Conservation (phyloP, 1,284 basidiomycete genomes). For the Trametes sp. region DNA sequence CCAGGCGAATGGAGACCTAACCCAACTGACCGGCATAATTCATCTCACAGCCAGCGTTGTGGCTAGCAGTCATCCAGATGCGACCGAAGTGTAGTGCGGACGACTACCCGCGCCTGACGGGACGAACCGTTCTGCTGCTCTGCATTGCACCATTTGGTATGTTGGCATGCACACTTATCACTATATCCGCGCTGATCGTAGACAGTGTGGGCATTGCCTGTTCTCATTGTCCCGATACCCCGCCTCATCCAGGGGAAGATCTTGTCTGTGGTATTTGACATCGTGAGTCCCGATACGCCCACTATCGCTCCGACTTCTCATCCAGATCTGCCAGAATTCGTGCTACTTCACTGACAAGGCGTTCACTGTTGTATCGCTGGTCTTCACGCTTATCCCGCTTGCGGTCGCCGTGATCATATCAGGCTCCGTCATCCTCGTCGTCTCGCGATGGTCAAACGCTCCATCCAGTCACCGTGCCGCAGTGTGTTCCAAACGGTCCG, state of each 20-base stretch:
- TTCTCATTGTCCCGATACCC: slow-evolving; percentile 30
- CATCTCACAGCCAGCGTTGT: slow-evolving; percentile 33
- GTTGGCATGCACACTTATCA: neutral
- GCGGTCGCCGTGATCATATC: slow-evolving; percentile 31
- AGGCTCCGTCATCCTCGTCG: slow-evolving; percentile 24
- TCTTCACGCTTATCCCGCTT: slow-evolving; percentile 35
- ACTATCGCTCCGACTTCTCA: neutral
- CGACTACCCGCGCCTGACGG: slow-evolving; percentile 30
- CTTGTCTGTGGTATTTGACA: slow-evolving; percentile 9
- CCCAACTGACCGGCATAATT: neutral
- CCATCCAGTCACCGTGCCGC: slow-evolving; percentile 19
- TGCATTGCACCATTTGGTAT: slow-evolving; percentile 36
- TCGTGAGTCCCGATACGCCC: slow-evolving; percentile 11
- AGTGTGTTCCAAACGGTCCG: slow-evolving; percentile 30
- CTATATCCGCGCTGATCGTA: neutral
- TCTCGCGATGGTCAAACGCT: slow-evolving; percentile 33
- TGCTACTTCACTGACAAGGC: slow-evolving; percentile 32
- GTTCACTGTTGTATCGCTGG: slow-evolving; percentile 32
- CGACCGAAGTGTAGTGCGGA: slow-evolving; percentile 28
- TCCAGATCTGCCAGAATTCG: slow-evolving; percentile 22
- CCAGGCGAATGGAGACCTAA: no score
- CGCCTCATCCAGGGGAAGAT: slow-evolving; percentile 19
- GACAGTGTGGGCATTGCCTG: slow-evolving; percentile 38
- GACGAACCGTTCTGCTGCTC: slow-evolving; percentile 24
- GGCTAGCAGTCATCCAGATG: slow-evolving; percentile 27